phyloP scores from a whole-genome alignment of 2,329 filamentous ascomycete species.

The Penicillium griseofulvum region DNA sequence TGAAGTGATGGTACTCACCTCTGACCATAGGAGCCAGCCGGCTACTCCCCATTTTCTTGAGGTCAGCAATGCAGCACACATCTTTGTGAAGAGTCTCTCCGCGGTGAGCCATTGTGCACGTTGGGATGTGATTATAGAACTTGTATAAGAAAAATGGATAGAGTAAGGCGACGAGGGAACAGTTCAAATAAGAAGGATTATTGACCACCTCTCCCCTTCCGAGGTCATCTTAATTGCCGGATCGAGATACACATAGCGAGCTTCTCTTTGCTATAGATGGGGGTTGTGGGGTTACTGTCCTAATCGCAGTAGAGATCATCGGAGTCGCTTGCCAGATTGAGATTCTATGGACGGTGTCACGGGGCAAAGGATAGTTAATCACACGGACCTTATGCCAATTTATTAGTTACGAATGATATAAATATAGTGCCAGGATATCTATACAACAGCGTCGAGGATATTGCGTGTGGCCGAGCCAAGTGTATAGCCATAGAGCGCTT shows the following conservation, averaged over 20 bases:
- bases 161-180: neutral
- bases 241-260: neutral
- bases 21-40: slow-evolving; percentile 42
- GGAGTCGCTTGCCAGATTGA: slow-evolving; percentile 22
- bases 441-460: neutral
- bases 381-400: neutral
- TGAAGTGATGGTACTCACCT: slow-evolving; percentile 22
- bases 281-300: slow-evolving; percentile 7
- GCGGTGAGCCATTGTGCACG: slow-evolving; percentile 30
- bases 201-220: neutral
- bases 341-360: neutral
- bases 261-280: slow-evolving; percentile 8
- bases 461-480: too few relatives aligned
- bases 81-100: slow-evolving; percentile 30
- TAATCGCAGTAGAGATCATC: slow-evolving; percentile 11
- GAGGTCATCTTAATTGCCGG: neutral
- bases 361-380: neutral
- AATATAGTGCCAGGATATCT: neutral
- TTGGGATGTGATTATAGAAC: neutral
- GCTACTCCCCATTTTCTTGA: slow-evolving; percentile 41
- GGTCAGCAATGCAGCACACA: slow-evolving; percentile 37
- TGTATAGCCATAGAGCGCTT: too few relatives aligned
- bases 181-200: slow-evolving; percentile 6
- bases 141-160: neutral
- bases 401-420: neutral